A percentile compares a stretch with the other conserved stretches of the same genome.
phyloP scores from a whole-genome alignment of 805 yeast genomes.

The Saturnispora besseyi region DNA sequence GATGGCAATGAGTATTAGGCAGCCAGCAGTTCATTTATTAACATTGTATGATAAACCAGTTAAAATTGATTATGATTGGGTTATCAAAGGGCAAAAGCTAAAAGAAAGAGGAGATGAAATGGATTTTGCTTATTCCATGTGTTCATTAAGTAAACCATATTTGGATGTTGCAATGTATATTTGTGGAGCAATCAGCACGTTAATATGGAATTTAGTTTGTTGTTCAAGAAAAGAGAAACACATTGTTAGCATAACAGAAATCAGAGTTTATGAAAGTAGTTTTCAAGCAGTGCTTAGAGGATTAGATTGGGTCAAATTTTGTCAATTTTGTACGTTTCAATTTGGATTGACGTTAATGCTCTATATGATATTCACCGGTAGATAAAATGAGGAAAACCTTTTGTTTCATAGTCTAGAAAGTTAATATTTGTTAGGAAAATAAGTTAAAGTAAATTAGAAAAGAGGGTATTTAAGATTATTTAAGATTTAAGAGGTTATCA shows the following conservation, averaged over 20 bases:
- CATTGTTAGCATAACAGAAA: neutral
- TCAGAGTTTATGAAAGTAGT: neutral
- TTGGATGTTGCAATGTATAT: constrained; percentile 32
- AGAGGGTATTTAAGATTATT: no score
- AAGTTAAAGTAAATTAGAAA: no score
- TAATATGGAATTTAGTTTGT: constrained; percentile 5
- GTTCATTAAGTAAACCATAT: constrained; percentile 41
- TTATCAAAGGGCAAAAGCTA: constrained; percentile 18
- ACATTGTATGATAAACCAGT: constrained; percentile 14
- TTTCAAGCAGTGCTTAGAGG: neutral
- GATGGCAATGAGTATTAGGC: constrained; percentile 73
- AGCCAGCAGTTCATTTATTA: constrained; percentile 30
- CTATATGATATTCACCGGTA: neutral
- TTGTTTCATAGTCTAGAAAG: no score
- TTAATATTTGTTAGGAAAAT: no score
- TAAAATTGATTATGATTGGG: constrained; percentile 14
- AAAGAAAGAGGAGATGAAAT: constrained; percentile 29
- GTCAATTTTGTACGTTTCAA: neutral
- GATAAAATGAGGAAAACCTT: neutral
- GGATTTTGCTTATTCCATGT: constrained; percentile 32
- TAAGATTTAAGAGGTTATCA: no score
- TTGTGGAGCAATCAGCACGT: constrained; percentile 26
- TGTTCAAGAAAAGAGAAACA: constrained; percentile 1
- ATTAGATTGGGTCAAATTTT: neutral
- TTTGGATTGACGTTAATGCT: neutral